phyloP scores from a whole-genome alignment of 2,329 filamentous ascomycete genomes.

The Epichloe aotearoae region DNA sequence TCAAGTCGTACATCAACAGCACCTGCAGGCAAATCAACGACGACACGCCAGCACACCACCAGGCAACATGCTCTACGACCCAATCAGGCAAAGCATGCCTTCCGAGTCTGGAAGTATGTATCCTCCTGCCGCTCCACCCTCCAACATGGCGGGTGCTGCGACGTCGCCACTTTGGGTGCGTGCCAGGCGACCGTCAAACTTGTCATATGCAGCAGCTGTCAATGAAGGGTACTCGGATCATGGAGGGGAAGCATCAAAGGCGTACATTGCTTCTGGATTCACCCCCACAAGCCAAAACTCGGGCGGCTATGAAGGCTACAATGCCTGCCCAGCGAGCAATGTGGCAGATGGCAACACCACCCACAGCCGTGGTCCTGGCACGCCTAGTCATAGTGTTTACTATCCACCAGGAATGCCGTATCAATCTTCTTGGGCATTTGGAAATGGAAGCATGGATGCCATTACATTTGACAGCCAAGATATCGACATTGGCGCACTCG shows the following conservation, averaged over 20 bases:
- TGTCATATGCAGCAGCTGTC: constrained; percentile 14
- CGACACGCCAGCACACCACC: constrained; percentile 34
- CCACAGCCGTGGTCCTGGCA: background rate
- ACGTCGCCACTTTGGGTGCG: constrained; percentile 25
- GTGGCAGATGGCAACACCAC: constrained; percentile 19
- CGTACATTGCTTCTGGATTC: constrained; percentile 22
- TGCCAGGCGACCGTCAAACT: constrained; percentile 13
- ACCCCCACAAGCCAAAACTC: constrained; percentile 29
- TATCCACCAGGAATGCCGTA: constrained; percentile 17
- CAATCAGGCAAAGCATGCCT: constrained; percentile 42
- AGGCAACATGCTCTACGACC: constrained; percentile 47
- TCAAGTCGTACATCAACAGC: constrained; percentile 3
- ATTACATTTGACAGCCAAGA: constrained; percentile 69
- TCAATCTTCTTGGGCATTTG: constrained; percentile 18
- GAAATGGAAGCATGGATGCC: constrained; percentile 26
- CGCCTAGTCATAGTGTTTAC: constrained; percentile 10
- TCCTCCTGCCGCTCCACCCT: constrained; percentile 35
- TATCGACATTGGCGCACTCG: constrained; percentile 58
- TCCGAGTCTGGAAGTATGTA: constrained; percentile 32
- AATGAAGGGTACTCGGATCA: constrained; percentile 15
- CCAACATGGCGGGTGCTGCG: constrained; percentile 33
- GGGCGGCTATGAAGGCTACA: constrained; percentile 29
- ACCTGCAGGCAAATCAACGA: constrained; percentile 4
- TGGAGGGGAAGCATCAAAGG: constrained; percentile 21
- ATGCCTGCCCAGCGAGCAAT: constrained; percentile 28